phyloP scores from a whole-genome alignment of 1,139 yeast species.

The Keqinozyma sinolaborantium region DNA sequence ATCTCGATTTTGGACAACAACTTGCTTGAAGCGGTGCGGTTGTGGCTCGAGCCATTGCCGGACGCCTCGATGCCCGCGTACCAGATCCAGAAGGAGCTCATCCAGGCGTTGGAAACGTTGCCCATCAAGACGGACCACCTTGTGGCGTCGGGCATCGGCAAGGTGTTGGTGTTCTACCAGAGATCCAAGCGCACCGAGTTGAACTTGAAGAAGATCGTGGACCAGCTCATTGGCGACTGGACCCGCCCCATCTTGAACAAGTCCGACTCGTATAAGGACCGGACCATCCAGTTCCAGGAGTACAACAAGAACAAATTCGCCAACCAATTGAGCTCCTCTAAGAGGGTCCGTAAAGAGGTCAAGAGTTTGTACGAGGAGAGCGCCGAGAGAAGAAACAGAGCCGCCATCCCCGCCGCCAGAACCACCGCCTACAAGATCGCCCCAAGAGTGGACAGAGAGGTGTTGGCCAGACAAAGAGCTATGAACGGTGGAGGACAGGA shows the following conservation, averaged over 20 bases:
- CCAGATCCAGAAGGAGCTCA: conserved; percentile 88
- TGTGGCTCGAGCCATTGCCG: conserved; percentile 98
- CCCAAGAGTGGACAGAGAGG: conserved; percentile 62
- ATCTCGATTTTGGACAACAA: conserved; percentile 94
- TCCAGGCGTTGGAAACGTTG: conserved; percentile 66
- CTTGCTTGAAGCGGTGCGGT: conserved; percentile 85
- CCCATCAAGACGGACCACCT: conserved; percentile 96
- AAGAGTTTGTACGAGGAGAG: conserved; percentile 79
- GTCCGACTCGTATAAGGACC: conserved; percentile 90
- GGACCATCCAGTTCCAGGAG: conserved; percentile 65
- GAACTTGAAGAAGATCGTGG: conserved; percentile 81
- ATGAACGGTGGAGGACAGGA: conserved; percentile 56
- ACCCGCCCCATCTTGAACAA: conserved; percentile 97
- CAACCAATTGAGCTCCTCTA: conserved; percentile 42
- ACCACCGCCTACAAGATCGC: conserved; percentile 90
- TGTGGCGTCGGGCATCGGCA: conserved; percentile 92
- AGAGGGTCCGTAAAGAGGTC: conserved; percentile 34
- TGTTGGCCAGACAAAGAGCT: conserved; percentile 35
- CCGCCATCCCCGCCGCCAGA: conserved; percentile 89
- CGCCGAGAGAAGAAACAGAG: conserved; percentile 90
- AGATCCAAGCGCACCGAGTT: conserved; percentile 88
- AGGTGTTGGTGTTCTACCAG: conserved; percentile 91
- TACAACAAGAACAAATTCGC: conserved; percentile 61
- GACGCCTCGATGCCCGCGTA: conserved; percentile 97
- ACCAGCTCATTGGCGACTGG: conserved; percentile 93